phyloP scores from a whole-genome alignment of 2,329 filamentous ascomycete genomes.

The Escovopsis weberi region DNA sequence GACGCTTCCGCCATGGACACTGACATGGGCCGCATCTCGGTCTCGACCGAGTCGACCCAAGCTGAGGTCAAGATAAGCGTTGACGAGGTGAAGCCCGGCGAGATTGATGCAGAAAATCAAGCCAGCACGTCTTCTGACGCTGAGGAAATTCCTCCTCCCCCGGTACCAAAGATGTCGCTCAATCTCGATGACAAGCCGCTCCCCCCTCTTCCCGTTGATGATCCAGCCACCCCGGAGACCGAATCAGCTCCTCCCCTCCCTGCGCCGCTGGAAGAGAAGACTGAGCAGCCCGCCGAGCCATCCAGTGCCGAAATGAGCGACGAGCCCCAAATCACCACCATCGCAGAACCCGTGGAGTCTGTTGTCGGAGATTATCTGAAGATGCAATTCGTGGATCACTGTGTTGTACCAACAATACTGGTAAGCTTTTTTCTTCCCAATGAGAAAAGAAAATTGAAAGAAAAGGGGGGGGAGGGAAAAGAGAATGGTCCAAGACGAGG shows the following conservation, averaged over 20 bases:
- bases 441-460: too few species aligned
- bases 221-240: not conserved
- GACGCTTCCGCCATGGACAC: not conserved
- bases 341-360: conserved; percentile 29
- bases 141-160: conserved; percentile 54
- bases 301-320: conserved; percentile 6
- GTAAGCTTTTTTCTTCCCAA: conserved; percentile 38
- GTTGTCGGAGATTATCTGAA: conserved; percentile 93
- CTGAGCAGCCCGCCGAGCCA: conserved; percentile 1
- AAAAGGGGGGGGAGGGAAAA: too few species aligned
- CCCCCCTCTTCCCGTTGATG: not conserved
- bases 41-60: not conserved
- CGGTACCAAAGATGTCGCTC: conserved; percentile 24
- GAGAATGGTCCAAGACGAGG: too few species aligned
- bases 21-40: not conserved
- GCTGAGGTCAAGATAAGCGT: conserved; percentile 8
- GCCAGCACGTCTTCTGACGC: conserved; percentile 36
- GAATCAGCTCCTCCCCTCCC: not conserved
- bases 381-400: conserved; percentile 89
- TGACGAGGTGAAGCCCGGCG: conserved; percentile 4
- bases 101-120: conserved; percentile 5
- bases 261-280: not conserved
- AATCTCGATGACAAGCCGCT: conserved; percentile 10
- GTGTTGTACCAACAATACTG: conserved; percentile 87
- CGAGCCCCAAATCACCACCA: conserved; percentile 5